Evolutionary conservation across 768 basidiomycete genomes (phyloP), one percentile per base, ranked within the genome.

Genomic region (Auricularia sp.): DNA sequence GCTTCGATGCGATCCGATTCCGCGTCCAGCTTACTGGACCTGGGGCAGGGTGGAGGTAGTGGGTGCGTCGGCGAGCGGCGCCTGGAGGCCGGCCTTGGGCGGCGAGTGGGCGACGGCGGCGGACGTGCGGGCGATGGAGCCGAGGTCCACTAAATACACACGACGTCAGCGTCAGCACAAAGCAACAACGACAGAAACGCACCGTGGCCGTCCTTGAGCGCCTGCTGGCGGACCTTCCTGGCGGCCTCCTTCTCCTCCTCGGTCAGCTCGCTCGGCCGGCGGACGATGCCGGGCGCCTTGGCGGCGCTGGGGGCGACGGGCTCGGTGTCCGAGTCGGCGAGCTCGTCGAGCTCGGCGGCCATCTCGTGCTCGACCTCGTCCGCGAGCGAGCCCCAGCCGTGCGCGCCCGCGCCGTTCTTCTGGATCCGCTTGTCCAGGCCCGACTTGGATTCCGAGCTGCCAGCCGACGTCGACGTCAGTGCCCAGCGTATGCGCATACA

Each of bases 51-150:
- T 14, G 39, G 39, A 7, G 39, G 39, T 14, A 14, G 13, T 42
- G 47, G 47, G 47, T 1, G 47, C 47, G 47, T 10, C 10, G 47
- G 47, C 21, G 11, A 45, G 11, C 10, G 44, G 11, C 11, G 44
- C 18, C 44, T 45, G 44, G 44, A 45, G 44, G 11, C 44, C 44
- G 11, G 44, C 44, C 47, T 51, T 51, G 14, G 56, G 56, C 21
- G 56, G 29, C 16, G 24, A 29, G 14, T 59, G 72, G 42, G 73
- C 69, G 54, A 77, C 72, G n/a, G 75, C 92, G 66, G 81, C 82
- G 8, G 91, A 93, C 64, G 90, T 90, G 69, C 90, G 85, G 14
- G 93, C 93, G 70, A 95, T 94, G 64, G 87, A 80, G 39, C 83
- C 80, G 65, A 95, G 82, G 75, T 94, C 89, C 54, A 84, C 76